phyloP scores from a whole-genome alignment of 495 filamentous ascomycete genomes.

The Tuber melanosporum region DNA sequence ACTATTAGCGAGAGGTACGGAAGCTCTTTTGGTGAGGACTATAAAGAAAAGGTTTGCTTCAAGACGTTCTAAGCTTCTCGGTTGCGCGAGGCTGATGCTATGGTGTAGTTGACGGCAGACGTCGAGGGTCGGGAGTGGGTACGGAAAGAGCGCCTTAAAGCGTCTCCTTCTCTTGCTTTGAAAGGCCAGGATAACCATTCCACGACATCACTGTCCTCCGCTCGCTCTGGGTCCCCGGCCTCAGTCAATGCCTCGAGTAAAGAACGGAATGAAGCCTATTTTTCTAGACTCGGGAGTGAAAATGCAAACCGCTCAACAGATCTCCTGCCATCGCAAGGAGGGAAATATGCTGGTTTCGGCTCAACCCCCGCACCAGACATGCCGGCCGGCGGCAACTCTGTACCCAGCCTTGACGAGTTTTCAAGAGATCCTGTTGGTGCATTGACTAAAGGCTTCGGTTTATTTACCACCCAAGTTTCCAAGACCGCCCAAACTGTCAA shows the following conservation, averaged over 20 bases:
- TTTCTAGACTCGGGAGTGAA: conserved; percentile 69
- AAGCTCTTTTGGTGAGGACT: conserved; percentile 84
- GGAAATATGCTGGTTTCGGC: conserved; percentile 87
- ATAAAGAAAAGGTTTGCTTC: conserved; percentile 63
- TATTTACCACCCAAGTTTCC: conserved; percentile 78
- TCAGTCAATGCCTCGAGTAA: conserved; percentile 44
- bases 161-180: conserved; percentile 12
- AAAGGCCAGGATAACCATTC: conserved; percentile 1
- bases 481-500: conserved; percentile 86
- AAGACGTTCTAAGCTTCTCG: background rate
- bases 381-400: conserved; percentile 21
- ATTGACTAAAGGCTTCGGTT: conserved; percentile 85
- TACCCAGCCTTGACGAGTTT: conserved; percentile 69
- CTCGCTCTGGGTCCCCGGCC: conserved; percentile 14
- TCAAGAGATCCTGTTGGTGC: conserved; percentile 86
- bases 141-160: conserved; percentile 51
- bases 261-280: conserved; percentile 77
- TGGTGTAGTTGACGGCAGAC: conserved; percentile 57
- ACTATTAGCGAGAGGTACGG: conserved; percentile 80
- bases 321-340: conserved; percentile 78
- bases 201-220: conserved; percentile 24
- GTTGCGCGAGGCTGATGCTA: background rate
- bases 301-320: conserved; percentile 70
- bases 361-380: conserved; percentile 52
- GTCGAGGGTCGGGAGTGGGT: conserved; percentile 80